Conservation (phyloP, 495 filamentous ascomycete species). For the Schizothecium vesticola region DNA sequence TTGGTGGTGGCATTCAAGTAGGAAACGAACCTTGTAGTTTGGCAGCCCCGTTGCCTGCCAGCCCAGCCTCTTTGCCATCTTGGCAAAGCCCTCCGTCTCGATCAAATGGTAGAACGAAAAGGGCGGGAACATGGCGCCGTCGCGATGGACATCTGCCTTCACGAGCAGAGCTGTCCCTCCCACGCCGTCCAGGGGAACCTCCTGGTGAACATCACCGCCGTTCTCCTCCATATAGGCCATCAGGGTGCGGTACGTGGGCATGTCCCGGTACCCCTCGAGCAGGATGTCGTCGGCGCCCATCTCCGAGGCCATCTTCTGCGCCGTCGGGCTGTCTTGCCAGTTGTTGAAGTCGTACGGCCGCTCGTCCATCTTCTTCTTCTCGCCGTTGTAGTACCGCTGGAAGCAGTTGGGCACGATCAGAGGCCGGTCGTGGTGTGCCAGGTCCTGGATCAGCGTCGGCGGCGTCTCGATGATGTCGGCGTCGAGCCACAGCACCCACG, state of each 20-base stretch:
- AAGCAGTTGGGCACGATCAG: conserved; percentile 94
- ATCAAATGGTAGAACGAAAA: conserved; percentile 96
- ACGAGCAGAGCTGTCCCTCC: conserved; percentile 91
- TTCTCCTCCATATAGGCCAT: conserved; percentile 80
- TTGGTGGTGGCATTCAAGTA: neutral
- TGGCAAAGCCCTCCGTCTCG: conserved; percentile 96
- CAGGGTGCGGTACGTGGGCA: conserved; percentile 82
- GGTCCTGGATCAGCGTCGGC: conserved; percentile 79
- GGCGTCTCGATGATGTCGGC: conserved; percentile 90
- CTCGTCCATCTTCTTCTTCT: conserved; percentile 61
- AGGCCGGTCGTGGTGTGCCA: conserved; percentile 77
- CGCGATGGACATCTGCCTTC: conserved; percentile 94
- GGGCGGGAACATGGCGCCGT: conserved; percentile 97
- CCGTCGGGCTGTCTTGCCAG: conserved; percentile 82
- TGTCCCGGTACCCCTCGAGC: conserved; percentile 85
- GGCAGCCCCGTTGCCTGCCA: conserved; percentile 81
- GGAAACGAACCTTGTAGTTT: conserved; percentile 80
- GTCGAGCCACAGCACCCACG: conserved; percentile 96
- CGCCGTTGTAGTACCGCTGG: conserved; percentile 75
- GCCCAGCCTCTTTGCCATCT: conserved; percentile 86
- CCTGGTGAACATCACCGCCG: conserved; percentile 50
- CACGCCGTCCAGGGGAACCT: conserved; percentile 81
- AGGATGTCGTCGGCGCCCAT: conserved; percentile 90
- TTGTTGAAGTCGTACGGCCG: conserved; percentile 96
- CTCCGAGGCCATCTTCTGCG: conserved; percentile 62